phyloP scores from a whole-genome alignment of 2,329 filamentous ascomycete species.

The Colletotrichum cuscutae region DNA sequence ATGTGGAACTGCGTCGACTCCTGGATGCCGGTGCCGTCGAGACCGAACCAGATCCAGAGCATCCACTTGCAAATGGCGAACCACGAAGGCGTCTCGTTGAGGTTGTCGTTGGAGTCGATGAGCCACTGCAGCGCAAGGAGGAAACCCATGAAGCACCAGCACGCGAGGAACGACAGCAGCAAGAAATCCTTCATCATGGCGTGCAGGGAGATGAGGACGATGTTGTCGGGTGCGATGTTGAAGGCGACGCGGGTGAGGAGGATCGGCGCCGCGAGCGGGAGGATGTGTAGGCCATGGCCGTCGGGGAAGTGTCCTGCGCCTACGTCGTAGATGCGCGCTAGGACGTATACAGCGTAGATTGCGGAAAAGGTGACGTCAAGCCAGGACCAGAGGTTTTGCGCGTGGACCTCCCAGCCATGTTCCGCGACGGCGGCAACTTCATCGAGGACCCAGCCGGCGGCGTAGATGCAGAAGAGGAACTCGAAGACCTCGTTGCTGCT shows the following conservation, averaged over 20 bases:
- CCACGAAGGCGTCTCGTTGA: slow-evolving; percentile 48
- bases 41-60: slow-evolving; percentile 83
- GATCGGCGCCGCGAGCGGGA: slow-evolving; percentile 75
- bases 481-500: slow-evolving; percentile 62
- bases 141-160: slow-evolving; percentile 77
- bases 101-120: slow-evolving; percentile 39
- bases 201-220: slow-evolving; percentile 78
- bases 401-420: slow-evolving; percentile 75
- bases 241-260: slow-evolving; percentile 77
- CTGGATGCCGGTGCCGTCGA: slow-evolving; percentile 70
- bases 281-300: slow-evolving; percentile 70
- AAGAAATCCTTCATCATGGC: slow-evolving; percentile 81
- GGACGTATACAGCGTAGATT: slow-evolving; percentile 71
- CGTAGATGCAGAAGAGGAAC: slow-evolving; percentile 71
- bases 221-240: slow-evolving; percentile 78
- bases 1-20: slow-evolving; percentile 69
- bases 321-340: slow-evolving; percentile 67
- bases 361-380: slow-evolving; percentile 75
- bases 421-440: slow-evolving; percentile 73
- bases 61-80: slow-evolving; percentile 78
- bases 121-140: slow-evolving; percentile 77
- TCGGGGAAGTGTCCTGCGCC: slow-evolving; percentile 45
- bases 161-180: slow-evolving; percentile 64
- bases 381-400: slow-evolving; percentile 80
- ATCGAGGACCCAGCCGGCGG: slow-evolving; percentile 74